Conservation (phyloP, 2,329 filamentous ascomycete genomes). For the Ambrosiella xylebori region DNA sequence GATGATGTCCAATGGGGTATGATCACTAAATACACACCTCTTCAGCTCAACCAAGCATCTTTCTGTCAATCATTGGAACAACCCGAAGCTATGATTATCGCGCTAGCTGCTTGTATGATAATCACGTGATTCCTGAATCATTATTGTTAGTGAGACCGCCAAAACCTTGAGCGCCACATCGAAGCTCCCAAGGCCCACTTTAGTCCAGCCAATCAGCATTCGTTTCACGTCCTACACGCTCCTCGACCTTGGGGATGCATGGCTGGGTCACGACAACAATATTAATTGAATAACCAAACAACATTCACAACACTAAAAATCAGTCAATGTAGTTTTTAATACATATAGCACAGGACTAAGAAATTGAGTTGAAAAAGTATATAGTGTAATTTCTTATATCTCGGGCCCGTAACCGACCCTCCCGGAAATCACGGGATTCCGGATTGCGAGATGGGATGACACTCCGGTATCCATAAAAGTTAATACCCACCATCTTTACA, state of each 20-base stretch:
- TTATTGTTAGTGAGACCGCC: background rate
- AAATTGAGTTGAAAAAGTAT: background rate
- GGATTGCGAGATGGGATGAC: background rate
- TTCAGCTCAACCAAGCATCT: background rate
- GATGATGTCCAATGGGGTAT: background rate
- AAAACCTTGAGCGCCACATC: constrained; percentile 12
- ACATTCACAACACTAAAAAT: background rate
- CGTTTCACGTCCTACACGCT: constrained; percentile 11
- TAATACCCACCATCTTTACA: too few relatives aligned
- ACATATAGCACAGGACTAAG: background rate
- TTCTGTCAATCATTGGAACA: background rate
- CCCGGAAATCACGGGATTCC: background rate
- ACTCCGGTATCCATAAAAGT: background rate
- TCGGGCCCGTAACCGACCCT: background rate
- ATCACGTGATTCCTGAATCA: constrained; percentile 1
- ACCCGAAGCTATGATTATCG: background rate
- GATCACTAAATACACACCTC: background rate
- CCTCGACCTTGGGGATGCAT: constrained; percentile 12
- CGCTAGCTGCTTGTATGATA: background rate
- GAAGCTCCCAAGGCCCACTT: constrained; percentile 9
- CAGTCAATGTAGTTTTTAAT: background rate
- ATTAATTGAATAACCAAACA: background rate
- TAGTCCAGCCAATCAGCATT: constrained; percentile 12
- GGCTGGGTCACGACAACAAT: background rate
- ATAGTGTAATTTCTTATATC: background rate